Conservation (phyloP, 306 rosid genomes). For the Vicia faba region DNA sequence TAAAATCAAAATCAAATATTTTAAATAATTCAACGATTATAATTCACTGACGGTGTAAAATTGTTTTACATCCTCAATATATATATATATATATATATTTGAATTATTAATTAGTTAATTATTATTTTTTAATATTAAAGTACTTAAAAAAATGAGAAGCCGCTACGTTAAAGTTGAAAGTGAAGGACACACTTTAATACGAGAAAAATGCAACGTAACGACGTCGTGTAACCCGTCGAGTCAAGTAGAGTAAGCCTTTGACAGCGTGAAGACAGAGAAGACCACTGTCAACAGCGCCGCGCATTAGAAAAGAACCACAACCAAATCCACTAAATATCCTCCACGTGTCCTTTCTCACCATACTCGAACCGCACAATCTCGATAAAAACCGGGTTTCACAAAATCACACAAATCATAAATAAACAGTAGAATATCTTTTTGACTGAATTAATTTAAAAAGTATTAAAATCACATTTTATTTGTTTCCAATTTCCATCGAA, state of each 20-base stretch:
- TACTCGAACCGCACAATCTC: conserved; percentile 46
- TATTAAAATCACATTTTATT: not conserved
- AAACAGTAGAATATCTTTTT: too few relatives aligned
- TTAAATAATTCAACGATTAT: too few relatives aligned
- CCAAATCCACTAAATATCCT: conserved; percentile 1
- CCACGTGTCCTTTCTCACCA: conserved; percentile 53
- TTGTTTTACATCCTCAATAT: too few relatives aligned
- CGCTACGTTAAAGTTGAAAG: too few relatives aligned
- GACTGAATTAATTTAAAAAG: not conserved
- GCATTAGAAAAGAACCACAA: conserved; percentile 31
- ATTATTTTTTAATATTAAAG: too few relatives aligned
- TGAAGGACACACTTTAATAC: too few relatives aligned
- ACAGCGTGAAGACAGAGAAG: conserved; percentile 33
- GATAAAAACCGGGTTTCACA: not conserved
- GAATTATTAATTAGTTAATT: too few relatives aligned
- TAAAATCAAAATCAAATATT: too few relatives aligned
- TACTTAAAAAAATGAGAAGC: too few relatives aligned
- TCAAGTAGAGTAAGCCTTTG: not conserved
- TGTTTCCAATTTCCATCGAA: conserved; percentile 42
- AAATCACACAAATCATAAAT: too few relatives aligned
- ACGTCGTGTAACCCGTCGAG: conserved; percentile 1
- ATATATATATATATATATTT: too few relatives aligned
- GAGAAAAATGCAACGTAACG: conserved; percentile 37
- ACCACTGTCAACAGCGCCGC: not conserved
- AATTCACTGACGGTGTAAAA: too few relatives aligned